Conservation (phyloP, 176 grass and related monocot species). For the Avena atlantica region DNA sequence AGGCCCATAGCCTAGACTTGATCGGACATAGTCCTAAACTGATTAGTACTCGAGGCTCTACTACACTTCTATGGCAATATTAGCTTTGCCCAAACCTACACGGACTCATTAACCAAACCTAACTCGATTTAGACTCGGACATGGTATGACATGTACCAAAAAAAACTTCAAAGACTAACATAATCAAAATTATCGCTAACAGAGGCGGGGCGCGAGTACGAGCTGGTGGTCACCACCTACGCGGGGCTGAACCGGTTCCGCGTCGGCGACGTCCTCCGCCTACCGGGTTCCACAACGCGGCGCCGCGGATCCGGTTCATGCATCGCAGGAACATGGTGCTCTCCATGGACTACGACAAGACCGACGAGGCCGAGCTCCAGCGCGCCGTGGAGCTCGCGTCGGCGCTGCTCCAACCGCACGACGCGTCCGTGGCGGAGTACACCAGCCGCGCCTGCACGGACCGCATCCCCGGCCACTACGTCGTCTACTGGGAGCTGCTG, state of each 20-base stretch:
- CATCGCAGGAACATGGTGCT: constrained; percentile 90
- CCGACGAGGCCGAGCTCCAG: constrained; percentile 90
- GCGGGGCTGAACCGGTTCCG: constrained; percentile 82
- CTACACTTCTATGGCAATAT: too few species aligned
- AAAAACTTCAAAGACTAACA: too few species aligned
- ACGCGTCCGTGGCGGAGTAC: too few species aligned
- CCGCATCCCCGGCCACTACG: background rate
- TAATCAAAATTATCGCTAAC: too few species aligned
- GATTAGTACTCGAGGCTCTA: too few species aligned
- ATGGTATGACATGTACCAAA: too few species aligned
- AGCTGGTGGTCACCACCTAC: constrained; percentile 94
- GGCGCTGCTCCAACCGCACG: constrained; percentile 35
- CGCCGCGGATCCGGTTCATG: constrained; percentile 82
- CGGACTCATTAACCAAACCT: too few species aligned
- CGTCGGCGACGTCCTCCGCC: constrained; percentile 85
- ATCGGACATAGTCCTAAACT: too few species aligned
- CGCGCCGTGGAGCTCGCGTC: constrained; percentile 78
- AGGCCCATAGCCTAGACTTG: too few species aligned
- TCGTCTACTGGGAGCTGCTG: background rate
- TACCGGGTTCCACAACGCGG: constrained; percentile 80
- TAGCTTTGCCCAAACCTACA: too few species aligned
- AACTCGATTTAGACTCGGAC: too few species aligned
- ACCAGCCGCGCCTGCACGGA: constrained; percentile 35
- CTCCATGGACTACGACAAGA: constrained; percentile 89
- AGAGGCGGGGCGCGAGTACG: constrained; percentile 91